Evolutionary conservation across 331 rosid species (phyloP).

Genomic region (Saraca asoca): DNA sequence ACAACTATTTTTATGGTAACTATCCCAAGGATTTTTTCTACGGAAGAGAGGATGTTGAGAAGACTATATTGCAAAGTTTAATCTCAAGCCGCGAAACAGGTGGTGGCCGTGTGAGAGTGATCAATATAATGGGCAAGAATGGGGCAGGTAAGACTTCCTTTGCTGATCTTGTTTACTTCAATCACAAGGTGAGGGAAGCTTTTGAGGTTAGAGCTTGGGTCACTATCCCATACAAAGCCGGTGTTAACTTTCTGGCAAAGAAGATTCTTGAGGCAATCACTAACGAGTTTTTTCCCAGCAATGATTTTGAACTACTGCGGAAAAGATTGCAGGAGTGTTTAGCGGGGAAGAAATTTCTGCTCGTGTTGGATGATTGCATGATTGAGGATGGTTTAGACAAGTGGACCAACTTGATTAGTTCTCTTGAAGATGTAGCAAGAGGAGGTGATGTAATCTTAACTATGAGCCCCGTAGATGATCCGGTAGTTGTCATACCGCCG

Average conservation of each 20-base stretch:
- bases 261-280: constrained; percentile 31
- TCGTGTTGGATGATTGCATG: constrained; percentile 35
- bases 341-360: constrained; percentile 27
- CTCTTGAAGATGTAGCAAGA: constrained; percentile 25
- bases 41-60: constrained; percentile 37
- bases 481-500: background rate
- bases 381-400: constrained; percentile 21
- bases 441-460: constrained; percentile 25
- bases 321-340: constrained; percentile 13
- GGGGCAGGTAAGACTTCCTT: constrained; percentile 36
- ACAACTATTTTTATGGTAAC: constrained; percentile 26
- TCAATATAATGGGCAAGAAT: constrained; percentile 21
- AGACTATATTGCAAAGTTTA: constrained; percentile 8
- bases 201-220: constrained; percentile 36
- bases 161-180: constrained; percentile 32
- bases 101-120: constrained; percentile 16
- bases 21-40: constrained; percentile 32
- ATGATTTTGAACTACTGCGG: constrained; percentile 13
- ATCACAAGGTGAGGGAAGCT: constrained; percentile 27
- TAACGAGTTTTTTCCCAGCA: background rate
- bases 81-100: constrained; percentile 4
- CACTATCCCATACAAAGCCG: constrained; percentile 12
- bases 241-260: constrained; percentile 1
- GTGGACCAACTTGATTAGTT: constrained; percentile 16
- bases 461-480: constrained; percentile 6